Conservation (phyloP, 176 grass and related monocot genomes). For the Neostapfia colusana region DNA sequence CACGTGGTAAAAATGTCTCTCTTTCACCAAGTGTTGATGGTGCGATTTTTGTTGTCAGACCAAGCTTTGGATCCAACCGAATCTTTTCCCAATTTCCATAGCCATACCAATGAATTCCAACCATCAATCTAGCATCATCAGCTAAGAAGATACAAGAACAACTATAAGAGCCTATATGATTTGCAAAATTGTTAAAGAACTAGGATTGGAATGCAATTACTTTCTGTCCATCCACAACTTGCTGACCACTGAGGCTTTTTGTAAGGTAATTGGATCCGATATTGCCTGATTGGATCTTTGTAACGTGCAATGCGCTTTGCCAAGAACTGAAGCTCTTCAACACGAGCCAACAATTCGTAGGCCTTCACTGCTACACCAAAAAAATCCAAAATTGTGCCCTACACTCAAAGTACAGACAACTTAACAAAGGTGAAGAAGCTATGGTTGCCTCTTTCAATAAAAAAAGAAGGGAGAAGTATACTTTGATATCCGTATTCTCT, state of each 20-base stretch:
- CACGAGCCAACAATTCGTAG: slow-evolving; percentile 73
- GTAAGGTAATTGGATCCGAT: slow-evolving; percentile 80
- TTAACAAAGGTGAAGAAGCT: slow-evolving; percentile 23
- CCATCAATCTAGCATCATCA: slow-evolving; percentile 97
- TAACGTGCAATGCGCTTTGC: slow-evolving; percentile 88
- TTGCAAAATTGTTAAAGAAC: slow-evolving; percentile 20
- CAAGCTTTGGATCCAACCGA: slow-evolving; percentile 76
- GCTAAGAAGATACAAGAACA: slow-evolving; percentile 46
- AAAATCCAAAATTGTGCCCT: slow-evolving; percentile 96
- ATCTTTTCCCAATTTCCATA: slow-evolving; percentile 99
- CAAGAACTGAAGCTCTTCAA: slow-evolving; percentile 96
- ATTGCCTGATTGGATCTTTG: slow-evolving; percentile 97
- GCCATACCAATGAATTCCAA: slow-evolving; percentile 97
- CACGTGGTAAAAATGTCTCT: slow-evolving; percentile 94
- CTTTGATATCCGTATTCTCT: slow-evolving; percentile 88
- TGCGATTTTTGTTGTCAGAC: slow-evolving; percentile 88
- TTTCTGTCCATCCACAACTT: slow-evolving; percentile 94
- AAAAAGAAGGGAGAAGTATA: slow-evolving; percentile 24
- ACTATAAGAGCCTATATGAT: slow-evolving; percentile 27
- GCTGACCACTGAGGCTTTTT: slow-evolving; percentile 98
- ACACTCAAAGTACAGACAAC: slow-evolving; percentile 33
- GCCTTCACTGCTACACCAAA: slow-evolving; percentile 95
- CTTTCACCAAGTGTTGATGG: slow-evolving; percentile 89
- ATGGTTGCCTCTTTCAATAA: neutral
- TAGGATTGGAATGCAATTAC: slow-evolving; percentile 57